phyloP scores from a whole-genome alignment of 805 yeast species.

The Wickerhamiella galacta region DNA sequence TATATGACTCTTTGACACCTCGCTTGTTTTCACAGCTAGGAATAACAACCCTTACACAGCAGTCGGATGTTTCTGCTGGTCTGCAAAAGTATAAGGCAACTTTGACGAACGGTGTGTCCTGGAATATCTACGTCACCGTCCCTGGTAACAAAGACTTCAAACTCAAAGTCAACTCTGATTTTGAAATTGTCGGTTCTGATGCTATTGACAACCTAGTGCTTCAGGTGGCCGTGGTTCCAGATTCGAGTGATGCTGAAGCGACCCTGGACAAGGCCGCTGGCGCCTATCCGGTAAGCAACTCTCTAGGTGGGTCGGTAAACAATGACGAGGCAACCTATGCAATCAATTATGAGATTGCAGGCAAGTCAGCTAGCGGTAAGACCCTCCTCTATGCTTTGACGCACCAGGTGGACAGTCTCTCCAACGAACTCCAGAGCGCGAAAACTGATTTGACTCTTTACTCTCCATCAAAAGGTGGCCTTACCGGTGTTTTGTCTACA shows the following conservation, averaged over 20 bases:
- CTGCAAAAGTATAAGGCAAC: constrained; percentile 26
- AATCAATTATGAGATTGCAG: constrained; percentile 33
- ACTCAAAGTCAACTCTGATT: constrained; percentile 22
- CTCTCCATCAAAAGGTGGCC: constrained; percentile 32
- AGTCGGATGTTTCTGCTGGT: constrained; percentile 15
- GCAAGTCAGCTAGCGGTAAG: constrained; percentile 29
- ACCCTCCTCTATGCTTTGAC: constrained; percentile 47
- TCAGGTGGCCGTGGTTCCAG: constrained; percentile 37
- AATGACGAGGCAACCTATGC: constrained; percentile 33
- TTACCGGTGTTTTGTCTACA: constrained; percentile 23
- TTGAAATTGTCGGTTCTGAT: constrained; percentile 23
- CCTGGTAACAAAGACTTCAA: constrained; percentile 22
- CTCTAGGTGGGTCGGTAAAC: constrained; percentile 30
- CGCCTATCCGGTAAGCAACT: constrained; percentile 36
- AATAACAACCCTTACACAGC: constrained; percentile 25
- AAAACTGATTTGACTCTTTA: constrained; percentile 23
- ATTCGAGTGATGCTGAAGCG: constrained; percentile 21
- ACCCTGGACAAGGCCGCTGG: constrained; percentile 55
- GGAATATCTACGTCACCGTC: constrained; percentile 36
- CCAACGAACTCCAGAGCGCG: constrained; percentile 17
- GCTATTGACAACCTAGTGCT: constrained; percentile 25
- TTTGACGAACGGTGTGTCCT: constrained; percentile 27
- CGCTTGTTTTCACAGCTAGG: constrained; percentile 32
- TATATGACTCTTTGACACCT: constrained; percentile 35
- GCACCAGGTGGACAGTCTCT: constrained; percentile 39